Evolutionary conservation across 1,139 yeast species (phyloP).

Genomic region (Saccharomyces hybrid): DNA sequence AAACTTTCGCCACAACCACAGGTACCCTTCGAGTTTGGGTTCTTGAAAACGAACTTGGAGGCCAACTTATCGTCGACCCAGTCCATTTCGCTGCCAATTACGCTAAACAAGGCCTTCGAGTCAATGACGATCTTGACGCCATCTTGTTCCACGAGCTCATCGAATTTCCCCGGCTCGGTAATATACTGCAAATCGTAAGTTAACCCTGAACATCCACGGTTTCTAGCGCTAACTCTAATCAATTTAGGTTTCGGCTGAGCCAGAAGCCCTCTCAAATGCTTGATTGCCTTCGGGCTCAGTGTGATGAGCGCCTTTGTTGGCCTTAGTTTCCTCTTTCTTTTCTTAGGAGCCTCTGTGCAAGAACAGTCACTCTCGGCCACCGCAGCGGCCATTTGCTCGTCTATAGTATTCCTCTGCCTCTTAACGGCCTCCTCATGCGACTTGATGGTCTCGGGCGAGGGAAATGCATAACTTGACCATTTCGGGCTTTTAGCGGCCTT

Average conservation of each 20-base stretch:
- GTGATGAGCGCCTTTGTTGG: slow-evolving; percentile 88
- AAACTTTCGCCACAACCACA: slow-evolving; percentile 99
- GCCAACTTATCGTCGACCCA: slow-evolving; percentile 92
- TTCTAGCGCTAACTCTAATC: slow-evolving; percentile 87
- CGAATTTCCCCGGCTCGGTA: slow-evolving; percentile 82
- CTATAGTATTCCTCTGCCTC: slow-evolving; percentile 4
- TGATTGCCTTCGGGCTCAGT: slow-evolving; percentile 63
- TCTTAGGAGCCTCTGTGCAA: slow-evolving; percentile 15
- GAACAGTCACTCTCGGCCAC: slow-evolving; percentile 11
- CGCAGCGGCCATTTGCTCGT: slow-evolving; percentile 33
- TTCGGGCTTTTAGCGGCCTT: slow-evolving; percentile 6
- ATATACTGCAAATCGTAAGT: slow-evolving; percentile 90
- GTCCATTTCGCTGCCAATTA: slow-evolving; percentile 97
- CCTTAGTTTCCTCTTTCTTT: slow-evolving; percentile 58
- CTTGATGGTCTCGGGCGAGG: slow-evolving; percentile 18
- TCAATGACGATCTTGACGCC: slow-evolving; percentile 90
- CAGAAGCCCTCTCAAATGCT: slow-evolving; percentile 58
- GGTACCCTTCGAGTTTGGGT: slow-evolving; percentile 94
- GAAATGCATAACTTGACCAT: slow-evolving; percentile 29
- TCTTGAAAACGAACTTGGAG: slow-evolving; percentile 81
- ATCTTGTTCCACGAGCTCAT: slow-evolving; percentile 85
- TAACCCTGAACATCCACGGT: slow-evolving; percentile 94
- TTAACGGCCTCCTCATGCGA: slow-evolving; percentile 9
- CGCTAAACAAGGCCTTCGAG: slow-evolving; percentile 89
- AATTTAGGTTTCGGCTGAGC: slow-evolving; percentile 82